A percentile compares a stretch with the other conserved stretches of the same genome.
Conservation (phyloP, 495 filamentous ascomycete species). For the Hyaloscypha finlandica region DNA sequence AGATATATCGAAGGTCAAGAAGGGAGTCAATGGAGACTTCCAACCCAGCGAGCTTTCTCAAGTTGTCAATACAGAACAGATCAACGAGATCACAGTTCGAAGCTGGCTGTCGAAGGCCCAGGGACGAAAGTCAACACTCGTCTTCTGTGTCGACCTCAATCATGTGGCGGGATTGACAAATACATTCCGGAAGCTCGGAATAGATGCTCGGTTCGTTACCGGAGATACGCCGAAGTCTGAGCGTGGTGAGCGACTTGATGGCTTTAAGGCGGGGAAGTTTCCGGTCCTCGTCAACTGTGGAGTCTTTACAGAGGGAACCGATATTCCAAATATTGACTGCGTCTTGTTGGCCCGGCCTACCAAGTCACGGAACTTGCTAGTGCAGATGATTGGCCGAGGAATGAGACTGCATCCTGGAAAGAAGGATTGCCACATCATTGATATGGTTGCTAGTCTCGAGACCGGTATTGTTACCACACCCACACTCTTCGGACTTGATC, state of each 20-base stretch:
- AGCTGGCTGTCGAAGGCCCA: conserved; percentile 79
- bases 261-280: conserved; percentile 74
- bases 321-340: conserved; percentile 97
- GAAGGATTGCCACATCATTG: conserved; percentile 89
- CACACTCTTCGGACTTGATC: conserved; percentile 92
- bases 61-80: conserved; percentile 75
- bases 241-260: conserved; percentile 66
- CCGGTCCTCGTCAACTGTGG: conserved; percentile 94
- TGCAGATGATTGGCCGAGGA: conserved; percentile 97
- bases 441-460: conserved; percentile 85
- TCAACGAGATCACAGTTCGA: conserved; percentile 79
- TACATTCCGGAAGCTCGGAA: conserved; percentile 71
- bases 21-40: conserved; percentile 75
- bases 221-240: conserved; percentile 67
- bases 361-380: conserved; percentile 82
- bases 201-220: conserved; percentile 85
- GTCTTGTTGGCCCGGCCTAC: conserved; percentile 88
- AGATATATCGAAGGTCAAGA: conserved; percentile 69
- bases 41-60: conserved; percentile 68
- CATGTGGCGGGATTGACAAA: conserved; percentile 75
- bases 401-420: conserved; percentile 82
- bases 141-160: conserved; percentile 87
- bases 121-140: conserved; percentile 79
- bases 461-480: conserved; percentile 86
- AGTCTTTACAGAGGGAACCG: conserved; percentile 94